phyloP scores from a whole-genome alignment of 768 basidiomycete genomes.

The Sarcomyxa edulis region DNA sequence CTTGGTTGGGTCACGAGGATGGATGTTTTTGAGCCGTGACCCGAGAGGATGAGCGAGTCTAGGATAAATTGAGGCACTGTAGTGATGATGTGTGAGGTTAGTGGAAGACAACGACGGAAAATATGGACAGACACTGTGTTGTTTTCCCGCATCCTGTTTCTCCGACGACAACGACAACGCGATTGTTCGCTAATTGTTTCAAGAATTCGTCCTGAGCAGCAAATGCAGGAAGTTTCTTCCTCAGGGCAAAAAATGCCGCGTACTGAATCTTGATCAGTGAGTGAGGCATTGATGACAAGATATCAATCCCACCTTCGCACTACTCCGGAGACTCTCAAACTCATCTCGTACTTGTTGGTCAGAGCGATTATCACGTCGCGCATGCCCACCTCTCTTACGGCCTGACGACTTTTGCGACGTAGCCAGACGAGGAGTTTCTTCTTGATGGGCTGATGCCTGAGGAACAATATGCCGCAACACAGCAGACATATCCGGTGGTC shows the following conservation, averaged over 20 bases:
- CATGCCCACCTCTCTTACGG: slow-evolving; percentile 15
- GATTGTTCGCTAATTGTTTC: slow-evolving; percentile 43
- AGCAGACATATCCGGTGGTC: slow-evolving; percentile 69
- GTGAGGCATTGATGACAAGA: neutral
- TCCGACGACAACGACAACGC: slow-evolving; percentile 82
- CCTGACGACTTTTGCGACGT: slow-evolving; percentile 1
- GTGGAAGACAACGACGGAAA: neutral
- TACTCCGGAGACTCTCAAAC: slow-evolving; percentile 41
- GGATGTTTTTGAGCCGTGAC: slow-evolving; percentile 57
- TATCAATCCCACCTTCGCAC: slow-evolving; percentile 25
- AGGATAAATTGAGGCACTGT: slow-evolving; percentile 86
- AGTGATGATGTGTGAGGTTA: slow-evolving; percentile 1
- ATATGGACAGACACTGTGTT: slow-evolving; percentile 56
- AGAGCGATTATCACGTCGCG: slow-evolving; percentile 34
- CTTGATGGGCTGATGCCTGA: slow-evolving; percentile 8
- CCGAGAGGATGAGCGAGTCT: slow-evolving; percentile 67
- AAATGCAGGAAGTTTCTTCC: slow-evolving; percentile 76
- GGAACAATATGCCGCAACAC: slow-evolving; percentile 62
- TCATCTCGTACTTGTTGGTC: slow-evolving; percentile 45
- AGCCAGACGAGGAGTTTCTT: slow-evolving; percentile 4
- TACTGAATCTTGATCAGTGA: slow-evolving; percentile 34
- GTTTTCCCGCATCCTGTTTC: slow-evolving; percentile 95
- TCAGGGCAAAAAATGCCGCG: slow-evolving; percentile 43
- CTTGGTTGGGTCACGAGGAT: slow-evolving; percentile 91
- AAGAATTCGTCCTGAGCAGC: slow-evolving; percentile 60